phyloP scores from a whole-genome alignment of 257 asterid species.

The Lavandula angustifolia region DNA sequence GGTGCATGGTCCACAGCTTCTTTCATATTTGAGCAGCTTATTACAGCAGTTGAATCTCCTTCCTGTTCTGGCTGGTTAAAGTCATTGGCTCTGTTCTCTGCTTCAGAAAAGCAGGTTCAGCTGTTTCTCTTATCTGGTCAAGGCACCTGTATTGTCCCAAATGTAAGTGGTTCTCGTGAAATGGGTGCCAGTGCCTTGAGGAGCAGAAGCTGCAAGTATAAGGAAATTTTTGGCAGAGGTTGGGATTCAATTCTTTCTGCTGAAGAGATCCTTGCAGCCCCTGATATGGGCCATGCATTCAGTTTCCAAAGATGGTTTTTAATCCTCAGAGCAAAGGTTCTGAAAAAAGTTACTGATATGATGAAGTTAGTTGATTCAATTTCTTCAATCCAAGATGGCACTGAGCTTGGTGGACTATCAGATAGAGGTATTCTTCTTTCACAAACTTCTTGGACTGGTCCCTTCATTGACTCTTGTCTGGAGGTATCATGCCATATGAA shows the following conservation, averaged over 20 bases:
- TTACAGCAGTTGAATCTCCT: conserved; percentile 48
- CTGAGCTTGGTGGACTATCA: conserved; percentile 33
- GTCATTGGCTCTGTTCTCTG: conserved; percentile 59
- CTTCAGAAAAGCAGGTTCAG: conserved; percentile 61
- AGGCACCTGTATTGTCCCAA: conserved; percentile 12
- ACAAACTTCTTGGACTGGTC: conserved; percentile 16
- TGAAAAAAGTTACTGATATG: conserved; percentile 49
- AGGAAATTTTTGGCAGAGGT: conserved; percentile 48
- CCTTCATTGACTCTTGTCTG: conserved; percentile 40
- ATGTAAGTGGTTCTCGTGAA: conserved; percentile 29
- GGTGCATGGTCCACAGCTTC: conserved; percentile 86
- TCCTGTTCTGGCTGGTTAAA: conserved; percentile 64
- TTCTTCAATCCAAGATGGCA: conserved; percentile 36
- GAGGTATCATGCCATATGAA: conserved; percentile 51
- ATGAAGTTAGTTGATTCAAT: conserved; percentile 40
- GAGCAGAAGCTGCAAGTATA: conserved; percentile 30
- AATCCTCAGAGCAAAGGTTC: conserved; percentile 54
- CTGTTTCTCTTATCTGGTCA: conserved; percentile 35
- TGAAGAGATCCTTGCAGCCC: conserved; percentile 46
- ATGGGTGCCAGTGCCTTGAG: conserved; percentile 31
- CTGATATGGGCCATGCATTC: conserved; percentile 42
- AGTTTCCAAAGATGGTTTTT: conserved; percentile 78
- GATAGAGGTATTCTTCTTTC: conserved; percentile 31
- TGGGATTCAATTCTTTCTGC: conserved; percentile 45
- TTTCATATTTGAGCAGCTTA: conserved; percentile 66